phyloP scores from a whole-genome alignment of 1,139 yeast genomes.

The Pichia sp. region DNA sequence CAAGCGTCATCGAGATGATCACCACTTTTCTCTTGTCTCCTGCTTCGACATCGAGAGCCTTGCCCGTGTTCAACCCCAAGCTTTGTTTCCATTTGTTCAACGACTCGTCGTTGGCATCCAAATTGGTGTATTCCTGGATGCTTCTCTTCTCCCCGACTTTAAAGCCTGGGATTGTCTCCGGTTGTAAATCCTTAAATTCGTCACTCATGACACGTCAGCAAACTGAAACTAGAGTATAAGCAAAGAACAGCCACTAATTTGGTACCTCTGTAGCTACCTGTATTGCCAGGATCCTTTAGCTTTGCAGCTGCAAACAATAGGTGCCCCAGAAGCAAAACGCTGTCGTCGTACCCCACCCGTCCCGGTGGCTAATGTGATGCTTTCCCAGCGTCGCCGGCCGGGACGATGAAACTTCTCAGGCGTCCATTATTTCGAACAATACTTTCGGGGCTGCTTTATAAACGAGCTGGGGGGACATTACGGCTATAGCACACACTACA shows the following conservation, averaged over 20 bases:
- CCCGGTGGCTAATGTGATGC: not conserved
- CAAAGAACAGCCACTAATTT: too few relatives aligned
- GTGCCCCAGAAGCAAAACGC: not conserved
- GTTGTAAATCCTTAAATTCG: constrained; percentile 51
- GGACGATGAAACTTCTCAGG: not conserved
- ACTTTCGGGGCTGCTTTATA: not conserved
- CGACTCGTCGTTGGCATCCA: constrained; percentile 90
- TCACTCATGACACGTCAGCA: constrained; percentile 16
- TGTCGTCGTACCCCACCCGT: not conserved
- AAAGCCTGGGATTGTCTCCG: constrained; percentile 65
- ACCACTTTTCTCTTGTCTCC: constrained; percentile 78
- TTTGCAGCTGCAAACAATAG: not conserved
- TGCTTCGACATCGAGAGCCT: constrained; percentile 58
- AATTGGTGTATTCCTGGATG: constrained; percentile 72
- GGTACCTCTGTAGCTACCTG: too few relatives aligned
- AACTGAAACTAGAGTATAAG: too few relatives aligned
- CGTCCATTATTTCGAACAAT: not conserved
- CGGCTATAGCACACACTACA: too few relatives aligned
- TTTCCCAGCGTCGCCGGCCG: not conserved
- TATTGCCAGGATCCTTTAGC: too few relatives aligned
- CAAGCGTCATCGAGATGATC: constrained; percentile 67
- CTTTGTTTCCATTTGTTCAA: constrained; percentile 91
- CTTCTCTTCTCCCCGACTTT: constrained; percentile 82
- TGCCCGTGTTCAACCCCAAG: constrained; percentile 61
- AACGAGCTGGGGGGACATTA: not conserved